Conservation (phyloP, 1,284 basidiomycete species). For the Sporisorium exsertum region DNA sequence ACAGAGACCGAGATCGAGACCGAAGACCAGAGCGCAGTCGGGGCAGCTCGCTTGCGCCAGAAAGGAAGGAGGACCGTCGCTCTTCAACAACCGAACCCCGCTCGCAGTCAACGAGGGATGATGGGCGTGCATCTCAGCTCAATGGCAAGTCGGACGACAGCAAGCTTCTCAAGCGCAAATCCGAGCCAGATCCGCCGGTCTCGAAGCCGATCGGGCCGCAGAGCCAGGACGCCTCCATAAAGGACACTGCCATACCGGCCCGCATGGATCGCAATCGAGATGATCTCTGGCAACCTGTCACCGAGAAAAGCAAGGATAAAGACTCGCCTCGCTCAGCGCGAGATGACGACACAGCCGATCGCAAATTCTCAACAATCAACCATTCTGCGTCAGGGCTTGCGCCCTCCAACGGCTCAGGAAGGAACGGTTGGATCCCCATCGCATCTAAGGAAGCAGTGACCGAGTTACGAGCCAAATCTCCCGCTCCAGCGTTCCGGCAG, state of each 20-base stretch:
- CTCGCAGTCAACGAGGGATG: background rate
- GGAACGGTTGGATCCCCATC: constrained; percentile 3
- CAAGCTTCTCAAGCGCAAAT: constrained; percentile 16
- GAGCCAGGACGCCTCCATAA: background rate
- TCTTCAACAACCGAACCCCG: background rate
- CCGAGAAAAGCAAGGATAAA: background rate
- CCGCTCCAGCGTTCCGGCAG: background rate
- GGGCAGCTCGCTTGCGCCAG: constrained; percentile 7
- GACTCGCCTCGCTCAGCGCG: background rate
- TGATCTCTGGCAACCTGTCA: background rate
- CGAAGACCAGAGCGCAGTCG: constrained; percentile 20
- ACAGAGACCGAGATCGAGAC: constrained; percentile 10
- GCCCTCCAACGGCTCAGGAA: constrained; percentile 2
- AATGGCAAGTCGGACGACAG: background rate
- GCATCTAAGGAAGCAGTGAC: background rate
- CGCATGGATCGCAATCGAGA: background rate
- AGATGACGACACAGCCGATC: background rate
- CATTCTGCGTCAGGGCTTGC: constrained; percentile 1
- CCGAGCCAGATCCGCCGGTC: background rate
- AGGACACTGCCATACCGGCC: background rate
- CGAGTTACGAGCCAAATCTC: background rate
- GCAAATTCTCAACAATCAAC: background rate
- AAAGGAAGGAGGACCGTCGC: background rate
- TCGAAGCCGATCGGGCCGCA: background rate
- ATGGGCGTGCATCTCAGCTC: constrained; percentile 4